phyloP scores from a whole-genome alignment of 2,329 filamentous ascomycete genomes.

The Alternaria sp. region DNA sequence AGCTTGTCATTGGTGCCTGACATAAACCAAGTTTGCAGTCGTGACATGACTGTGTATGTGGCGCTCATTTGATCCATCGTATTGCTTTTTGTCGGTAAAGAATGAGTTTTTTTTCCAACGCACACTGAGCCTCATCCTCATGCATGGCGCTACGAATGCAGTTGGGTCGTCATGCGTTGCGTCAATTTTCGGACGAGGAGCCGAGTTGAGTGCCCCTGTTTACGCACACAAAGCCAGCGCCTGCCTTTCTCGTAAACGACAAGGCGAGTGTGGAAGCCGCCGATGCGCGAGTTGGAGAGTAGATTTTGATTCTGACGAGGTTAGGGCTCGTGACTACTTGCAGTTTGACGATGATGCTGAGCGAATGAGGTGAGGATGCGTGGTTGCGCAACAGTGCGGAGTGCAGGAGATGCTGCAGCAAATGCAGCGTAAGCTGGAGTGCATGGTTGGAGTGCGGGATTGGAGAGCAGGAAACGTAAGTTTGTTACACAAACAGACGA shows the following conservation, averaged over 20 bases:
- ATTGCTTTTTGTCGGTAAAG: constrained; percentile 28
- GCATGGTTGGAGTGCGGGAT: neutral
- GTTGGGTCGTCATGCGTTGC: constrained; percentile 5
- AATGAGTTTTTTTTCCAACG: neutral
- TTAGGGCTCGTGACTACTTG: constrained; percentile 15
- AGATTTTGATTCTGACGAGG: neutral
- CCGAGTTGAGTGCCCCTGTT: neutral
- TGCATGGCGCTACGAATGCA: constrained; percentile 13
- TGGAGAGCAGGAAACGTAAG: neutral
- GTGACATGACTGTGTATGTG: neutral
- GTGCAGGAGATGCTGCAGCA: constrained; percentile 9
- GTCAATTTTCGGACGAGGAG: constrained; percentile 5
- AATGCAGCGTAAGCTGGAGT: neutral
- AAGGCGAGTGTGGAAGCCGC: constrained; percentile 11
- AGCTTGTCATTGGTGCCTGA: neutral
- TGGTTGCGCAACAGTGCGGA: constrained; percentile 20
- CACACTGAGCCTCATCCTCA: constrained; percentile 25
- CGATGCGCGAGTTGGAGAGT: constrained; percentile 17
- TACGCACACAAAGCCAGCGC: neutral
- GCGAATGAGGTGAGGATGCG: constrained; percentile 14
- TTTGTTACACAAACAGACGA: neutral
- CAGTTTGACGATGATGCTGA: neutral
- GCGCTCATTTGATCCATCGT: constrained; percentile 5
- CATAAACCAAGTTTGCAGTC: neutral
- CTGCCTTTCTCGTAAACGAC: neutral